Evolutionary conservation across 495 filamentous ascomycete species (phyloP), one percentile per base, ranked within the genome.

Genomic region (Collariella sp.): DNA sequence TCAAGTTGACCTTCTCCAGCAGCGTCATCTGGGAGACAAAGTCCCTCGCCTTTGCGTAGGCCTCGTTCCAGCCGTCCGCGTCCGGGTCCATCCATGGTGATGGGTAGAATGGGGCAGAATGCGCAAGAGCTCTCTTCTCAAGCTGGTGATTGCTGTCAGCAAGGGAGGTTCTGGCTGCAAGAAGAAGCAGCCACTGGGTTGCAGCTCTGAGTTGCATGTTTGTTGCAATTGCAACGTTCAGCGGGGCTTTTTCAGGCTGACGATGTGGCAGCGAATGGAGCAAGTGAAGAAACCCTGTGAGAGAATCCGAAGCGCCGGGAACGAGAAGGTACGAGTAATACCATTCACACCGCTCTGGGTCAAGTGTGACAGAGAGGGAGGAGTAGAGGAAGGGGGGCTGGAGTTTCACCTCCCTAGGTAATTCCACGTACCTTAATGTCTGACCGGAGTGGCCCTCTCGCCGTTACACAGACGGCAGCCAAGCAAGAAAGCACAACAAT

Each of bases 1-100:
- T 95, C 54, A 96, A 62, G 62, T 96, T 96, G 65, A 95, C 86
- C 75, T 96, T 96, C 74, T 96, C 90, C 11, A 84, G 70, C 53
- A 96, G 70, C 0, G 89, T 96, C 66, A 96, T 72, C 69, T 88
- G 81, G 7, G 83, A 84, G 35, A 96, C 90, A 55, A 95, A 91
- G 0, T 73, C 78, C 55, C 79, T 80, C 5, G 90, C 90, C 60
- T 88, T 85, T 33, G 65, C 69, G 64, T 95, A 90, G 11, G 89
- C 88, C 5, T 84, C 83, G 36, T 79, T 76, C 90, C 90, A 95
- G 33, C 82, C 84, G 41, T 78, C 81, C 7, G 83, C 77, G 26
- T 82, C 79, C 46, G 77, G 76, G 57, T 81, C 76, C 72, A 80
- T 82, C 86, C 91, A 91, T 71, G 90, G 88, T 10, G 87, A 88